Evolutionary conservation across 352 stramenopile species (phyloP).

Genomic region (Globisporangium radiosum): DNA sequence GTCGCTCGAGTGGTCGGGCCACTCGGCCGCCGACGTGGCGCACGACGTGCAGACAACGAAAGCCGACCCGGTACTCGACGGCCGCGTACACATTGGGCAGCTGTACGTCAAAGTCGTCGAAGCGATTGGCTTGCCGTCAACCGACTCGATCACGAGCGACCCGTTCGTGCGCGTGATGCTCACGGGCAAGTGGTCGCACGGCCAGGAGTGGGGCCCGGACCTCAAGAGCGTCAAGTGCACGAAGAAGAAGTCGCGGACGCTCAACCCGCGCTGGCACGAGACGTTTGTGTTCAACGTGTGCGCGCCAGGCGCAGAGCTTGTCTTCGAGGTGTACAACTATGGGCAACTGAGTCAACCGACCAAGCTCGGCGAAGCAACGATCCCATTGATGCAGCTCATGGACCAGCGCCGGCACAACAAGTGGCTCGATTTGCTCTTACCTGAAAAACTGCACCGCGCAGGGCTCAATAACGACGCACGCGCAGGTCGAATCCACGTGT

Average conservation of each 20-base stretch:
- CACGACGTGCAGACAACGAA: constrained; percentile 46
- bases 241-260: constrained; percentile 82
- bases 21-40: constrained; percentile 57
- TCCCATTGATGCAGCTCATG: constrained; percentile 76
- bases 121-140: constrained; percentile 76
- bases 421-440: constrained; percentile 75
- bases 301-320: constrained; percentile 67
- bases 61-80: constrained; percentile 72
- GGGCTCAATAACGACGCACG: constrained; percentile 79
- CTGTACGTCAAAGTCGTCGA: constrained; percentile 85
- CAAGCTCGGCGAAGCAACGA: constrained; percentile 74
- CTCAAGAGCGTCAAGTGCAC: constrained; percentile 79
- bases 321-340: constrained; percentile 85
- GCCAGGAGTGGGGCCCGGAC: constrained; percentile 78
- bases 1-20: constrained; percentile 77
- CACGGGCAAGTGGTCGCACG: constrained; percentile 81
- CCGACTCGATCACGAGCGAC: constrained; percentile 84
- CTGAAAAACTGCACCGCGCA: constrained; percentile 70
- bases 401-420: constrained; percentile 85
- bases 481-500: constrained; percentile 74
- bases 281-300: constrained; percentile 87
- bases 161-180: constrained; percentile 82
- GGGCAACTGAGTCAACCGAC: constrained; percentile 76
- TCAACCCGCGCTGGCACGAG: constrained; percentile 84
- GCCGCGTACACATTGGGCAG: constrained; percentile 77